Evolutionary conservation across 495 filamentous ascomycete genomes (phyloP), one percentile per base, ranked within the genome.

Genomic region (Cairneyella variabilis): DNA sequence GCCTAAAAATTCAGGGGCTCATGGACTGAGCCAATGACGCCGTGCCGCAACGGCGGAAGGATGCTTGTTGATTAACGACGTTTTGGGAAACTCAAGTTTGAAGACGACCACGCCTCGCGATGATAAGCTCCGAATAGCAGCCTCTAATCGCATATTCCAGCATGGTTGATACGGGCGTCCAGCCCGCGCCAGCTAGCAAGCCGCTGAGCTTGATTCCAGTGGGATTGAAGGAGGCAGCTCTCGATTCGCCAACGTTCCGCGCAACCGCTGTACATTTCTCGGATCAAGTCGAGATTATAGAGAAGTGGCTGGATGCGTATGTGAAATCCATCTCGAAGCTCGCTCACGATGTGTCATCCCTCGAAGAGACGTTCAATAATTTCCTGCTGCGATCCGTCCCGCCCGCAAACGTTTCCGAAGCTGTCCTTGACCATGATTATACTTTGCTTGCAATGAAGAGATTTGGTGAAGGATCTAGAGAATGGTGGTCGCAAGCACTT

Each of bases 191-290:
- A n/a, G n/a, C n/a, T n/a, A n/a, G n/a, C n/a, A n/a, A n/a, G n/a
- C n/a, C n/a, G n/a, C n/a, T 69, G 54, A 70, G 69, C 38, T 66
- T 72, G 30, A 73, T 79, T 32, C 92, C 93, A n/a, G 95, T 97
- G 28, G 58, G 61, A 0, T 25, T 59, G 37, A 43, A 89, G 75
- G 93, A 98, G 79, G 93, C 93, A 42, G 88, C 91, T 25, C 85
- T 97, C 70, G 93, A 98, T 70, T 93, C 89, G 2, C 93, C 93
- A 20, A 95, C 91, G 32, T 98, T 97, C 69, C 86, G 93, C 54
- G 88, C 91, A 27, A 88, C 89, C 11, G 83, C 91, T 51, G 70
- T 86, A 34, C 91, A 97, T 73, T 96, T 95, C 72, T 76, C 83
- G 27, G 93, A 97, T 56, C 91, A 97, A 73, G 80, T 96, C 65